Conservation (phyloP, 306 rosid species). For the Hippophae rhamnoides region DNA sequence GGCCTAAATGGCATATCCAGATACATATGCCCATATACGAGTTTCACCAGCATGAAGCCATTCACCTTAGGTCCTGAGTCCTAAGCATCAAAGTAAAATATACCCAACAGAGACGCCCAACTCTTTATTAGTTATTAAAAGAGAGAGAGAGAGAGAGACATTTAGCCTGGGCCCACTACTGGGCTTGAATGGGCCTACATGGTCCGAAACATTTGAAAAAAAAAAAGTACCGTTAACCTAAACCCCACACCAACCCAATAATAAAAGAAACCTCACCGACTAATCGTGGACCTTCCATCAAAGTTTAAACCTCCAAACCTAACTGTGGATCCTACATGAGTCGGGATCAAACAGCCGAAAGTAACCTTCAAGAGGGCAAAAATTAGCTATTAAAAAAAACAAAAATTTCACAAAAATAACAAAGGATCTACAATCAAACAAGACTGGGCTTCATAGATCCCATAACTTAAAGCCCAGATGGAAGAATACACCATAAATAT, state of each 20-base stretch:
- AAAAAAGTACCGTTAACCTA: constrained; percentile 13
- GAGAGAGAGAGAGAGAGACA: not conserved
- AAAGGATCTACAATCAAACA: constrained; percentile 16
- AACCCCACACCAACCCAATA: constrained; percentile 14
- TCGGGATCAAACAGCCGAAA: constrained; percentile 16
- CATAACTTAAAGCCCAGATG: constrained; percentile 27
- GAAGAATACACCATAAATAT: constrained; percentile 4
- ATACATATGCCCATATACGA: too few species aligned
- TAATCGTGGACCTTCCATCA: constrained; percentile 14
- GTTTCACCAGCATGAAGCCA: too few species aligned
- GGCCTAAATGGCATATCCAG: too few species aligned
- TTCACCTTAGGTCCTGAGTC: too few species aligned
- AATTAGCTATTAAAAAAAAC: not conserved
- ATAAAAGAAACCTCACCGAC: constrained; percentile 12
- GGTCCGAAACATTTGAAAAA: constrained; percentile 8
- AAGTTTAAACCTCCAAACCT: constrained; percentile 8
- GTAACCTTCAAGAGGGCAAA: constrained; percentile 10
- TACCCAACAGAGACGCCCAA: not conserved
- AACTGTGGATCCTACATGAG: constrained; percentile 21
- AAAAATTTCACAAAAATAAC: not conserved
- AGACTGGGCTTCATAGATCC: constrained; percentile 14
- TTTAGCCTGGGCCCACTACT: constrained; percentile 27
- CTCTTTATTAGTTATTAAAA: not conserved
- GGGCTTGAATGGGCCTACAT: constrained; percentile 30
- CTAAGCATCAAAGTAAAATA: not conserved